phyloP scores from a whole-genome alignment of 129 eudicot species.

The sunflower (Helianthus annuus) region DNA sequence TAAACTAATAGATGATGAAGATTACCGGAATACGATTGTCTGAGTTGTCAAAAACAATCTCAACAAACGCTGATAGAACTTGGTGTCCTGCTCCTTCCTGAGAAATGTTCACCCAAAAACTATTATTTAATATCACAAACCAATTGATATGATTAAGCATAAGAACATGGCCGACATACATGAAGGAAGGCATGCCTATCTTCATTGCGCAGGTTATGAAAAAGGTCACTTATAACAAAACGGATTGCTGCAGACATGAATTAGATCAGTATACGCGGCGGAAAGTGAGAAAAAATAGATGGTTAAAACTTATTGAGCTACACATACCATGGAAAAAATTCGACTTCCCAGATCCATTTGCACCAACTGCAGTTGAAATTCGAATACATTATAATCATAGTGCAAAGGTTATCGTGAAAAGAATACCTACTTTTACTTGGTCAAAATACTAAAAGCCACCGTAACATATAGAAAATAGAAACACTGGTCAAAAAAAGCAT shows the following conservation, averaged over 20 bases:
- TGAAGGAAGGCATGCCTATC: conserved; percentile 93
- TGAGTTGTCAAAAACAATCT: conserved; percentile 93
- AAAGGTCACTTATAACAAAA: conserved; percentile 91
- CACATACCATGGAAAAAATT: conserved; percentile 86
- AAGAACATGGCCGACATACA: conserved; percentile 52
- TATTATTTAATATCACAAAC: conserved; percentile 1
- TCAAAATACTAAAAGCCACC: neutral
- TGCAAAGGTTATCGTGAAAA: neutral
- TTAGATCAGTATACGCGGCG: conserved; percentile 5
- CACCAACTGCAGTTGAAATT: conserved; percentile 77
- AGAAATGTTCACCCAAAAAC: conserved; percentile 17
- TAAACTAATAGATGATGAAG: neutral
- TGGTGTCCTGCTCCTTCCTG: conserved; percentile 99
- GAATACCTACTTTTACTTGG: neutral
- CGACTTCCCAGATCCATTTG: conserved; percentile 99
- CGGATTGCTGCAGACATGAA: conserved; percentile 72
- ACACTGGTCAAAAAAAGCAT: neutral
- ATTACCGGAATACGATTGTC: conserved; percentile 97
- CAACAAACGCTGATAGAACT: conserved; percentile 95
- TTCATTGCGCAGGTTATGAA: conserved; percentile 90
- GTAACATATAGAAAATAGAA: neutral
- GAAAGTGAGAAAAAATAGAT: neutral
- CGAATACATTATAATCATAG: neutral
- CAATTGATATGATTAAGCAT: conserved; percentile 7
- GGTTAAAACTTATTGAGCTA: neutral